Evolutionary conservation across 2,329 filamentous ascomycete species (phyloP).

Genomic region (Fusarium scirpi): DNA sequence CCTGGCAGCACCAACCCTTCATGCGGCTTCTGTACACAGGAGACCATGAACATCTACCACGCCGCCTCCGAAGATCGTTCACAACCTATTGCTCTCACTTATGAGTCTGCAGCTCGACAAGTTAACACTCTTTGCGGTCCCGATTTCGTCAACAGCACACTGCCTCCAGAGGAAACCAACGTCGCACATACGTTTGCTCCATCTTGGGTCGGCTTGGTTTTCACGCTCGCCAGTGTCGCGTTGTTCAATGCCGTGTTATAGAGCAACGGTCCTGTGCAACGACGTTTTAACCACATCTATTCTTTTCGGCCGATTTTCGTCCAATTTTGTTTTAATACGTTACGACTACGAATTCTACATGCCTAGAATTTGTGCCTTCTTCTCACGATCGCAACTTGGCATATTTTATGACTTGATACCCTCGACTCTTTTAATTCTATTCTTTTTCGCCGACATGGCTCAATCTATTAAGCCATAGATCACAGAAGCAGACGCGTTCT

Average conservation of each 20-base stretch:
- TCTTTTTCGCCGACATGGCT: constrained; percentile 1
- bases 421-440: constrained; percentile 23
- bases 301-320: constrained; percentile 1
- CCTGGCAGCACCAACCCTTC: constrained; percentile 75
- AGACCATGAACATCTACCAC: constrained; percentile 86
- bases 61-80: constrained; percentile 73
- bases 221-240: constrained; percentile 31
- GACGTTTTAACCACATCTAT: neutral
- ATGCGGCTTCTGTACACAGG: constrained; percentile 80
- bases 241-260: constrained; percentile 40
- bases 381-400: constrained; percentile 35
- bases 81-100: constrained; percentile 76
- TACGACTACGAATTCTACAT: constrained; percentile 26
- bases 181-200: constrained; percentile 27
- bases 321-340: constrained; percentile 33
- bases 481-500: constrained; percentile 14
- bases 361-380: constrained; percentile 14
- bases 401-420: constrained; percentile 48
- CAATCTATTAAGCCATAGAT: neutral
- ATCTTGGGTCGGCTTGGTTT: constrained; percentile 31
- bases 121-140: constrained; percentile 76
- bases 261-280: neutral
- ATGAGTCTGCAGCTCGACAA: constrained; percentile 76
- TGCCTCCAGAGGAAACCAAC: constrained; percentile 55
- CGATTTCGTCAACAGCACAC: constrained; percentile 67